Evolutionary conservation across 1,139 yeast species (phyloP), one percentile per base, ranked within the genome.

Genomic region (Yamadazyma atlantica): DNA sequence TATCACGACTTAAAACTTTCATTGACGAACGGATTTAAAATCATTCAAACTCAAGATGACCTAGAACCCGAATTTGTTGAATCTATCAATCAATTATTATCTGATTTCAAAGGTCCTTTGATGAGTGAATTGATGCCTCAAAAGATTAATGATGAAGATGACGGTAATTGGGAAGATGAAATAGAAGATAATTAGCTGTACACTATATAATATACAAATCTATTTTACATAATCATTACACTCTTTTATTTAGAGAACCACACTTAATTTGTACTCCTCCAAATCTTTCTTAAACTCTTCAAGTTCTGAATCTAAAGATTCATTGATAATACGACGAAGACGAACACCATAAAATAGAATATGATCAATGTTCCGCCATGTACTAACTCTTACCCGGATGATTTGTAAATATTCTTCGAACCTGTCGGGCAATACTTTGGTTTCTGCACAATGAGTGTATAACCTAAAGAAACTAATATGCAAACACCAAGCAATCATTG

Each of bases 41-140:
- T 76, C 27, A 59, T 74, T 22, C 69, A 73, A 44, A 60, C 69
- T 14, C 66, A 66, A 6, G 69, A 64, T 4, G 59, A 53, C 15
- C 62, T 75, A 13, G 82, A 80, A 39, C 68, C 67, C 9, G 89
- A 82, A 46, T 57, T 84, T 39, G 58, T 71, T 16, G 68, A 64
- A 11, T 84, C 80, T 41, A 73, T 85, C 1, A 59, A 64, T 33
- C 64, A 54, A 10, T 58, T 84, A 43, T 60, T 82, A 39, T 48
- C 57, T 5, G 80, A 75, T 43, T 60, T 82, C 30, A 89, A 88
- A 3, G 88, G 88, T 3, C 78, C 78, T 3, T 48, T 58, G 45
- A 71, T 61, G 69, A 71, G 62, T 49, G 73, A 72, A 53, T 63
- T 71, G 49, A 49, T 71, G 54, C 69, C 75, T n/a, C 64, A 62